Conservation (phyloP, 768 basidiomycete species). For the Boletus rubropictus region DNA sequence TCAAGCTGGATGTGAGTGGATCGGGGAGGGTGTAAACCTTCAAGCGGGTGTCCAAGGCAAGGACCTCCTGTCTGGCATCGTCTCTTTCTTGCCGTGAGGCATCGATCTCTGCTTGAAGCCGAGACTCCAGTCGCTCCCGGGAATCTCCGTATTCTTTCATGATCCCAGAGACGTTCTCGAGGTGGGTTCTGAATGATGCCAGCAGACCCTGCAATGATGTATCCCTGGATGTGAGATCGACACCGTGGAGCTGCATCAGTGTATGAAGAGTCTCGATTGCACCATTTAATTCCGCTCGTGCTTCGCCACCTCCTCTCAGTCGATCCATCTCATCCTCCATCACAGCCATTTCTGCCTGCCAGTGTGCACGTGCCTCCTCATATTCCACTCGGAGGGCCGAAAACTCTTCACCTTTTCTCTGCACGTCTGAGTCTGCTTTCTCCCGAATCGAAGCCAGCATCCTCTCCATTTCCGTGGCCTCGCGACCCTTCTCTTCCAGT, state of each 20-base stretch:
- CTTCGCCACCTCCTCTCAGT: conserved; percentile 35
- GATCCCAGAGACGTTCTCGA: conserved; percentile 44
- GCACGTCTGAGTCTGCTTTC: conserved; percentile 34
- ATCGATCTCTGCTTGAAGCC: conserved; percentile 54
- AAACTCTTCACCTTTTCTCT: conserved; percentile 38
- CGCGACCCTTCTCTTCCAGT: conserved; percentile 38
- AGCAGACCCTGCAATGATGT: conserved; percentile 45
- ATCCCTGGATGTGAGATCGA: conserved; percentile 48
- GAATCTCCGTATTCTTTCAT: conserved; percentile 38
- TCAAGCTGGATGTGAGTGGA: background rate
- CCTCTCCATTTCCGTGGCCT: conserved; percentile 37
- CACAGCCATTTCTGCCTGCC: conserved; percentile 45
- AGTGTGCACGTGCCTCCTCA: conserved; percentile 42
- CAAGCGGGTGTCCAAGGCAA: conserved; percentile 34
- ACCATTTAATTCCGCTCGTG: conserved; percentile 46
- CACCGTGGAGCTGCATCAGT: conserved; percentile 51
- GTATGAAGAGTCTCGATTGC: conserved; percentile 42
- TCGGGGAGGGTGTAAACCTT: conserved; percentile 27
- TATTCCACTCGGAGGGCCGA: conserved; percentile 34
- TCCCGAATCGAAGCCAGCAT: conserved; percentile 33
- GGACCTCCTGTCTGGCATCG: conserved; percentile 38
- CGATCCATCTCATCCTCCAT: conserved; percentile 50
- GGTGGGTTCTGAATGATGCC: conserved; percentile 44
- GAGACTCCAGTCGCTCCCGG: conserved; percentile 45
- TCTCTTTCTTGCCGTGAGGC: conserved; percentile 49